These are phyloP conservation scores for Hyparrhenia diplandra DNA, from an alignment of 176 grass and related monocot species.

Conservation along the genomic window DNA sequence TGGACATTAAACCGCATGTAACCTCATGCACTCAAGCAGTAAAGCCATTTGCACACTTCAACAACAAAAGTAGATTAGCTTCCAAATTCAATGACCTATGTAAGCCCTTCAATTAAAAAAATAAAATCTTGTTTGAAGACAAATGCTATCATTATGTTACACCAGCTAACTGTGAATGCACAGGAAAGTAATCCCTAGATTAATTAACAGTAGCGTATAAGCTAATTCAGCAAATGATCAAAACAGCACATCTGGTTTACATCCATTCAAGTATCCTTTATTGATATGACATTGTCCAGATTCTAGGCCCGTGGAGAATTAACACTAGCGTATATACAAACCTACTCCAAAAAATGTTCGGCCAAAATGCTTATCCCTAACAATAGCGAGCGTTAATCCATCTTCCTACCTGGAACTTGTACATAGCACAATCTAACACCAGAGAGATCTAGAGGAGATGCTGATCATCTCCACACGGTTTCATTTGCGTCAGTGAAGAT, in stretches of 20 bases:
- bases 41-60: no score
- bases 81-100: no score
- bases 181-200: not conserved
- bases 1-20: no score
- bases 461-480: constrained; percentile 72
- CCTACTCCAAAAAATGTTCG: constrained; percentile 36
- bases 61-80: no score
- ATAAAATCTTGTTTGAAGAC: no score
- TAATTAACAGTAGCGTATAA: not conserved
- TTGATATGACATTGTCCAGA: constrained; percentile 9
- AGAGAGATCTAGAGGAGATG: constrained; percentile 7
- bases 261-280: constrained; percentile 16
- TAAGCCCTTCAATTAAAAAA: no score
- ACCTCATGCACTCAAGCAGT: no score
- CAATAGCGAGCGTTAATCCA: constrained; percentile 1
- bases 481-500: constrained; percentile 88
- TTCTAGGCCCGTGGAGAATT: constrained; percentile 12
- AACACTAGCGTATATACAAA: constrained; percentile 43
- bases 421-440: constrained; percentile 38
- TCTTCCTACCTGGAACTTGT: constrained; percentile 50
- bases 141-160: no score
- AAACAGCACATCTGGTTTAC: constrained; percentile 10
- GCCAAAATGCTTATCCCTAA: constrained; percentile 29
- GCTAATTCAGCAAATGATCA: not conserved
- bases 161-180: not conserved